Evolutionary conservation across 2,329 filamentous ascomycete genomes (phyloP).

Genomic region (Xylaria digitata): DNA sequence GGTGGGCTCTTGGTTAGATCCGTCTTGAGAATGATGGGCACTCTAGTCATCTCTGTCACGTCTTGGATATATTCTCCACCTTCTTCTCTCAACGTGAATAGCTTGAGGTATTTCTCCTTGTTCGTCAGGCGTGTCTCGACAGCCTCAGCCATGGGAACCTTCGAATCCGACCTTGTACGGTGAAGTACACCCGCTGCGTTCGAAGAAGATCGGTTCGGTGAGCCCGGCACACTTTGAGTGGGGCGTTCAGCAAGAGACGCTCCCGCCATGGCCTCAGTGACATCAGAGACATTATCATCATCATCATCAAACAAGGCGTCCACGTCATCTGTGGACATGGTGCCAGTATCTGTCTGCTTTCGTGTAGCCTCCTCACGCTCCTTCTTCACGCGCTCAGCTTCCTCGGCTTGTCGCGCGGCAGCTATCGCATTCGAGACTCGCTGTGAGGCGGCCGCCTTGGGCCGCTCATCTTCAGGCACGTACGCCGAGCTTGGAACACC

Average conservation of each 20-base stretch:
- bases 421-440: slow-evolving; percentile 80
- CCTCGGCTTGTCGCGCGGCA: slow-evolving; percentile 82
- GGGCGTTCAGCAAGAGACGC: slow-evolving; percentile 90
- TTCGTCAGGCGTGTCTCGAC: slow-evolving; percentile 84
- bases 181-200: slow-evolving; percentile 76
- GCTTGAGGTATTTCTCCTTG: slow-evolving; percentile 95
- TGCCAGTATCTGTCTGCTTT: slow-evolving; percentile 93
- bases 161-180: slow-evolving; percentile 93
- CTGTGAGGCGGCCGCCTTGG: slow-evolving; percentile 80
- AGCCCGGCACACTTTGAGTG: slow-evolving; percentile 94
- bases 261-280: slow-evolving; percentile 91
- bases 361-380: slow-evolving; percentile 92
- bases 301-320: slow-evolving; percentile 97
- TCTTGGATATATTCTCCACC: slow-evolving; percentile 98
- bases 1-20: slow-evolving; percentile 98
- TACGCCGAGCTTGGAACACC: slow-evolving; percentile 96
- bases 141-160: slow-evolving; percentile 79
- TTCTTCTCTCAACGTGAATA: slow-evolving; percentile 91
- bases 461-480: slow-evolving; percentile 95
- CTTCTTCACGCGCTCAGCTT: slow-evolving; percentile 81
- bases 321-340: slow-evolving; percentile 90
- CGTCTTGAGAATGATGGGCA: slow-evolving; percentile 98
- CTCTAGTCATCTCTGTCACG: slow-evolving; percentile 95
- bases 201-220: slow-evolving; percentile 81
- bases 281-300: slow-evolving; percentile 85